A percentile compares a stretch with the other conserved stretches of the same genome.
phyloP scores from a whole-genome alignment of 2,329 filamentous ascomycete species.

The Metarhizium sp. region DNA sequence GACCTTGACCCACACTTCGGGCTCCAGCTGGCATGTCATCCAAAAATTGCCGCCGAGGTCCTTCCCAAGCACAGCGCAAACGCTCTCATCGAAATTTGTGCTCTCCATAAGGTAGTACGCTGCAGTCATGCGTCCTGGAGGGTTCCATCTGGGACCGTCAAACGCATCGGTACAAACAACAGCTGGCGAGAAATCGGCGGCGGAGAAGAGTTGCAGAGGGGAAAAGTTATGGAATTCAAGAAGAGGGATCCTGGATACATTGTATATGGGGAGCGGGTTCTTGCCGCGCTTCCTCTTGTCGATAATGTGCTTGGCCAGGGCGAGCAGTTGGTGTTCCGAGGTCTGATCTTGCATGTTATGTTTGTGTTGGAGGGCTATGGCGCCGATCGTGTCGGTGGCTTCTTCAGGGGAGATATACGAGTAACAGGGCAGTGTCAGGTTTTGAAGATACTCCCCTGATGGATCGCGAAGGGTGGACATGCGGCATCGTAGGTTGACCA shows the following conservation, averaged over 20 bases:
- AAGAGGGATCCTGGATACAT: not conserved
- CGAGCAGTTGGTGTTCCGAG: not conserved
- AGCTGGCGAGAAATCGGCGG: constrained; percentile 5
- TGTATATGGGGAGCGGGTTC: not conserved
- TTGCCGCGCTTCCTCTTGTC: not conserved
- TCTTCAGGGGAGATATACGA: constrained; percentile 1
- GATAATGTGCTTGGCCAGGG: constrained; percentile 1
- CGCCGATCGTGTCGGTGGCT: not conserved
- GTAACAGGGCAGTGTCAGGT: constrained; percentile 2
- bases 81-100: not conserved
- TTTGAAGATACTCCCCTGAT: constrained; percentile 6
- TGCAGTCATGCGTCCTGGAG: constrained; percentile 4
- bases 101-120: constrained; percentile 1
- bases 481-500: constrained; percentile 4
- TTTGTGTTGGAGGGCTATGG: constrained; percentile 5
- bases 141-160: constrained; percentile 2
- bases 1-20: constrained; percentile 5
- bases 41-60: constrained; percentile 5
- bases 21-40: constrained; percentile 8
- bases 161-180: constrained; percentile 1
- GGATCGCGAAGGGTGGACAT: constrained; percentile 4
- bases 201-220: constrained; percentile 3
- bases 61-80: constrained; percentile 5
- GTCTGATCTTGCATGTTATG: constrained; percentile 3
- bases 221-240: constrained; percentile 5